A percentile compares a stretch with the other conserved stretches of the same genome.
Evolutionary conservation across 805 yeast genomes (phyloP).

Genomic region (Tetrapisispora namnaoensis): DNA sequence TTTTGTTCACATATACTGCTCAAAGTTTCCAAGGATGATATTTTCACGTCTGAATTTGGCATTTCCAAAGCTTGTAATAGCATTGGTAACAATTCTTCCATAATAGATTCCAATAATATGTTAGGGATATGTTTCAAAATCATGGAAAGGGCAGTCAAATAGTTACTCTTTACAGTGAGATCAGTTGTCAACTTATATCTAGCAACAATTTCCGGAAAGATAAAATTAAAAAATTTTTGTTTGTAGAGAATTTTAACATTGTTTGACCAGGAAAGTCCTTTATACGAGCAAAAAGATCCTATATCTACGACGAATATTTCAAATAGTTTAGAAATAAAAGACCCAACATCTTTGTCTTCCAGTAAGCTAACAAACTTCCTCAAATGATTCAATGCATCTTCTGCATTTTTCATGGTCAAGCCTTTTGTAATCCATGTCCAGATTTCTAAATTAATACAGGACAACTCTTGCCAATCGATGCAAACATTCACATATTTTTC

Average conservation of each 20-base stretch:
- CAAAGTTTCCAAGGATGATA: slow-evolving; percentile 54
- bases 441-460: slow-evolving; percentile 38
- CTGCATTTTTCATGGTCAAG: slow-evolving; percentile 48
- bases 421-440: slow-evolving; percentile 68
- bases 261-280: slow-evolving; percentile 37
- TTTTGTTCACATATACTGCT: slow-evolving; percentile 47
- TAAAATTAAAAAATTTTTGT: slow-evolving; percentile 61
- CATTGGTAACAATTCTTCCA: slow-evolving; percentile 58
- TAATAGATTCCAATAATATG: slow-evolving; percentile 53
- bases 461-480: slow-evolving; percentile 9
- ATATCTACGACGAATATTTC: slow-evolving; percentile 62
- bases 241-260: slow-evolving; percentile 63
- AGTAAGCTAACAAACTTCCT: slow-evolving; percentile 31
- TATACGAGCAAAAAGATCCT: slow-evolving; percentile 43
- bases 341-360: slow-evolving; percentile 27
- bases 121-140: slow-evolving; percentile 57
- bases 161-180: slow-evolving; percentile 36
- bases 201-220: slow-evolving; percentile 46
- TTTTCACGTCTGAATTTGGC: slow-evolving; percentile 38
- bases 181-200: slow-evolving; percentile 31
- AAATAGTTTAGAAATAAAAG: slow-evolving; percentile 42
- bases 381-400: slow-evolving; percentile 28
- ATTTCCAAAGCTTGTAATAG: slow-evolving; percentile 53
- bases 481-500: slow-evolving; percentile 8
- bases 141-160: slow-evolving; percentile 56